Percentiles rank a stretch among this genome's conserved stretches.
Conservation (phyloP, 73 alveolate genomes). For the Paramecium sonneborni region DNA sequence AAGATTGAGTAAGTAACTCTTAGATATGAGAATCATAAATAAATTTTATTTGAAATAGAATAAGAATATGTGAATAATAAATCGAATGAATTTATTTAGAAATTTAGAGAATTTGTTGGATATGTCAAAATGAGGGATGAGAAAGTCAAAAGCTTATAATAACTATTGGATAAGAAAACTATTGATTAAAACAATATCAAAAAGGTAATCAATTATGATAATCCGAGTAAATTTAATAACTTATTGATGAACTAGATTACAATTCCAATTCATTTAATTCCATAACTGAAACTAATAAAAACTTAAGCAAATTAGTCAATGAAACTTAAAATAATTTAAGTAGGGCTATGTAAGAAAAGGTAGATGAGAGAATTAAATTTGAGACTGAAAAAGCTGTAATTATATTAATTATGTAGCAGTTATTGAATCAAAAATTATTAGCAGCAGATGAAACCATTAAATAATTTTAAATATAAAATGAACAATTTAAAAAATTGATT, state of each 20-base stretch:
- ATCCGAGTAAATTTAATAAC: neutral
- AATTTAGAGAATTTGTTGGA: constrained; percentile 6
- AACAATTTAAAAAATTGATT: neutral
- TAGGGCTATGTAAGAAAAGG: constrained; percentile 21
- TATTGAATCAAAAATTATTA: neutral
- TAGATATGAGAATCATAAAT: constrained; percentile 30
- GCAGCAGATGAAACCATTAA: neutral
- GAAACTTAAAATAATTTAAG: constrained; percentile 5
- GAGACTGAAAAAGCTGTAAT: constrained; percentile 6
- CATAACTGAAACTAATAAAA: neutral
- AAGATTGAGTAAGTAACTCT: neutral
- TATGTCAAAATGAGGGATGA: constrained; percentile 47
- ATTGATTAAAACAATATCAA: neutral
- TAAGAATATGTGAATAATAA: neutral
- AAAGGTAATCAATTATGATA: neutral
- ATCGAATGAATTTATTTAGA: neutral
- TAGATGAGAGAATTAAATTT: neutral
- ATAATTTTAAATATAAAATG: neutral
- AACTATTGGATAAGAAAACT: neutral
- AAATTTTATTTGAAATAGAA: neutral
- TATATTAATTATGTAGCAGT: neutral
- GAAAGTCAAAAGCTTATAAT: constrained; percentile 28
- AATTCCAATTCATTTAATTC: neutral
- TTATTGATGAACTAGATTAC: constrained; percentile 34
- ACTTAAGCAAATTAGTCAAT: neutral